Evolutionary conservation across 371 early-diverging fungal genomes (phyloP).

Genomic region (Nematocida ausubeli): DNA sequence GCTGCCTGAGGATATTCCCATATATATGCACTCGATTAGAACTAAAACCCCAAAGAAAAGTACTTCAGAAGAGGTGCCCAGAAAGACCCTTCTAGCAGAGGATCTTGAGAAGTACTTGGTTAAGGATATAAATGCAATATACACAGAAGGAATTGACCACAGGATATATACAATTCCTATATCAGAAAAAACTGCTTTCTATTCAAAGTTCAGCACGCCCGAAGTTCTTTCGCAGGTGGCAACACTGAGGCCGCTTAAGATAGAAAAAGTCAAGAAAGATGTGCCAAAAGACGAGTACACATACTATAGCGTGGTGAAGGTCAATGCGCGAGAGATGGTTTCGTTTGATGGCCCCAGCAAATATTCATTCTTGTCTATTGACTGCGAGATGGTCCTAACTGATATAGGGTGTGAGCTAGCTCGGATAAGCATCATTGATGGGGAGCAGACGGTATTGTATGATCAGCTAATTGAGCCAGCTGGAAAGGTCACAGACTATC

Average conservation of each 20-base stretch:
- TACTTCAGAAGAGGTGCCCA: background rate
- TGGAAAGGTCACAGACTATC: slow-evolving; percentile 60
- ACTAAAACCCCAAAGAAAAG: background rate
- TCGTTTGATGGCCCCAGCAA: background rate
- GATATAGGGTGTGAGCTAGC: slow-evolving; percentile 60
- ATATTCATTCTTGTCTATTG: slow-evolving; percentile 60
- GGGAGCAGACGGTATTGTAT: slow-evolving; percentile 56
- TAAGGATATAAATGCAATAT: background rate
- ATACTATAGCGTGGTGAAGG: slow-evolving; percentile 10
- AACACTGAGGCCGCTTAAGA: background rate
- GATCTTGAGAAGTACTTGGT: background rate
- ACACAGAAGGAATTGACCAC: slow-evolving; percentile 11
- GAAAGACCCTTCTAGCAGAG: background rate
- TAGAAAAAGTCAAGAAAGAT: background rate
- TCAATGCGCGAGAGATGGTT: slow-evolving; percentile 9
- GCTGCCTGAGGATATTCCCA: slow-evolving; percentile 10
- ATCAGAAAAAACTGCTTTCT: background rate
- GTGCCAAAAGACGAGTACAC: background rate
- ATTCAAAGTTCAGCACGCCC: background rate
- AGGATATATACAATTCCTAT: slow-evolving; percentile 9
- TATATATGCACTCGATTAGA: background rate
- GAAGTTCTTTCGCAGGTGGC: background rate
- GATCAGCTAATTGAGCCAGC: slow-evolving; percentile 63
- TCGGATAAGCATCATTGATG: slow-evolving; percentile 60
- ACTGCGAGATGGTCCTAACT: slow-evolving; percentile 67